phyloP scores from a whole-genome alignment of 495 filamentous ascomycete species.

The Lasiosphaeria ovina region DNA sequence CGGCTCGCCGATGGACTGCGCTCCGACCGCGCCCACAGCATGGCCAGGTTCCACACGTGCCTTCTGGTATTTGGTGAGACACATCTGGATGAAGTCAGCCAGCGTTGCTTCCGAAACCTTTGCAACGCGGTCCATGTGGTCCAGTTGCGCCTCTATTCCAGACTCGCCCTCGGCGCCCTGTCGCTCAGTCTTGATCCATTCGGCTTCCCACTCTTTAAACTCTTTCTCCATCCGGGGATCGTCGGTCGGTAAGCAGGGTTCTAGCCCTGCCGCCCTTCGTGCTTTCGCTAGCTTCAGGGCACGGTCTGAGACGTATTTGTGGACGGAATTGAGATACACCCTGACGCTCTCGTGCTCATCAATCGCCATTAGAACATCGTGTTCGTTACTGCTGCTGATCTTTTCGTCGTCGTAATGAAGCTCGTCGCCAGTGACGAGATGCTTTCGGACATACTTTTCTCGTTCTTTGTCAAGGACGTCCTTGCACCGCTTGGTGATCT shows the following conservation, averaged over 20 bases:
- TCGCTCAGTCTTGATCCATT: not conserved
- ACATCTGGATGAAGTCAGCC: slow-evolving; percentile 71
- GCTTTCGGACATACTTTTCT: slow-evolving; percentile 59
- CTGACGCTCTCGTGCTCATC: slow-evolving; percentile 85
- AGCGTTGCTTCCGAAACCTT: slow-evolving; percentile 78
- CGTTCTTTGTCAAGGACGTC: slow-evolving; percentile 64
- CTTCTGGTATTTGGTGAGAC: slow-evolving; percentile 83
- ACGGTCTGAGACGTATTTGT: slow-evolving; percentile 58
- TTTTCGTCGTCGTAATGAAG: slow-evolving; percentile 64
- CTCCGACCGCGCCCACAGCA: slow-evolving; percentile 95
- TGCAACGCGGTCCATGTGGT: slow-evolving; percentile 63
- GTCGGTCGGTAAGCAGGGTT: slow-evolving; percentile 27
- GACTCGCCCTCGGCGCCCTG: slow-evolving; percentile 1
- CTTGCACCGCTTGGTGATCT: slow-evolving; percentile 66
- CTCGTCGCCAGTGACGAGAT: slow-evolving; percentile 43
- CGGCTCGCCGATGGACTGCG: slow-evolving; percentile 96
- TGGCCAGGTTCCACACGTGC: slow-evolving; percentile 91
- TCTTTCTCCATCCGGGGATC: slow-evolving; percentile 16
- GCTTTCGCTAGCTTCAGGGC: slow-evolving; percentile 50
- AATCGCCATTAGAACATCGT: slow-evolving; percentile 44
- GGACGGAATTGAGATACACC: slow-evolving; percentile 74
- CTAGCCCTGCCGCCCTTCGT: slow-evolving; percentile 43
- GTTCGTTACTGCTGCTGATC: slow-evolving; percentile 48
- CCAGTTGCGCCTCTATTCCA: slow-evolving; percentile 11
- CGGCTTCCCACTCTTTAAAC: slow-evolving; percentile 19